Conservation (phyloP, 176 grass and related monocot genomes). For the Tillandsia leiboldiana region DNA sequence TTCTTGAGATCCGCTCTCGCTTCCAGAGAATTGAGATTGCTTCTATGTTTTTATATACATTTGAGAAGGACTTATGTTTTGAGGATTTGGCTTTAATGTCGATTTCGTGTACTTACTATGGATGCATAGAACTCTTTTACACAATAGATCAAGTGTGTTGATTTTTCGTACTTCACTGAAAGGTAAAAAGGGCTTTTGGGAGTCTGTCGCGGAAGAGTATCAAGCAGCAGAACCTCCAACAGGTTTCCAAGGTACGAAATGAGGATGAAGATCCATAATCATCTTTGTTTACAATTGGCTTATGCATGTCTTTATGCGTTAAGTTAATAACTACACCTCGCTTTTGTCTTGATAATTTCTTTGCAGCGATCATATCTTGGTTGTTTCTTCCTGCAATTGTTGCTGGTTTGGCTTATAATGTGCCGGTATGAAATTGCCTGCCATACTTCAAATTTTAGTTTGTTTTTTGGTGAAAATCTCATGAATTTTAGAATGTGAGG, state of each 20-base stretch:
- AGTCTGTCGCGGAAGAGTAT: slow-evolving; percentile 47
- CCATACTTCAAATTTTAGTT: background rate
- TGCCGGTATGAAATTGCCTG: slow-evolving; percentile 41
- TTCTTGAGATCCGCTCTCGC: too few species aligned
- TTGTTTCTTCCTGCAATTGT: slow-evolving; percentile 73
- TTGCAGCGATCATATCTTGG: slow-evolving; percentile 81
- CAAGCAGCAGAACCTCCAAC: slow-evolving; percentile 72
- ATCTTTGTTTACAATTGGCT: background rate
- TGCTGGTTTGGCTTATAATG: slow-evolving; percentile 62
- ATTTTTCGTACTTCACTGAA: background rate
- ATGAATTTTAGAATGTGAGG: too few species aligned
- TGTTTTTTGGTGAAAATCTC: background rate
- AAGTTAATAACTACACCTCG: background rate
- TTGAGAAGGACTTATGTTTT: too few species aligned
- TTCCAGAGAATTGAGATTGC: too few species aligned
- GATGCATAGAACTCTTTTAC: background rate
- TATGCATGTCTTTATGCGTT: too few species aligned
- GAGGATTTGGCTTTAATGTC: too few species aligned
- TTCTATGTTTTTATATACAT: too few species aligned
- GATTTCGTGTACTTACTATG: too few species aligned
- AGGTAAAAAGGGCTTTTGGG: slow-evolving; percentile 72
- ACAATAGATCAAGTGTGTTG: background rate
- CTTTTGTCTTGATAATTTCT: background rate
- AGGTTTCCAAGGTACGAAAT: slow-evolving; percentile 70
- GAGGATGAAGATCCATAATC: background rate